These are phyloP conservation scores for Cordyceps militaris DNA, from an alignment of 2,329 filamentous ascomycete genomes.

Conservation along the genomic window DNA sequence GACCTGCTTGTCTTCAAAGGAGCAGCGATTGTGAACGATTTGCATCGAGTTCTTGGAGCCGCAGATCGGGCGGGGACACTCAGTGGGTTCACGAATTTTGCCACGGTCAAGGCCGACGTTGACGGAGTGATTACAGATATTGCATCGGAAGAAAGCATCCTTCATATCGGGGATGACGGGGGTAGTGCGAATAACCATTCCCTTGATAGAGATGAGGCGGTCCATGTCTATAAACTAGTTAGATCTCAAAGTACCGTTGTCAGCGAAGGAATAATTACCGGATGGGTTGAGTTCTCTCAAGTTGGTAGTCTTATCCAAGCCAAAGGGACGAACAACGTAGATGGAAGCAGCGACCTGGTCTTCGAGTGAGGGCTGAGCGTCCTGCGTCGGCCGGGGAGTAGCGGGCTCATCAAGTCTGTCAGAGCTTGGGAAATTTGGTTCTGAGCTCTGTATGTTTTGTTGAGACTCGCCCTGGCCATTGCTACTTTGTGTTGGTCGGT, in stretches of 20 bases:
- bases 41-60: slow-evolving; percentile 92
- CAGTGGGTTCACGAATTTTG: slow-evolving; percentile 89
- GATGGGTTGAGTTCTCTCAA: slow-evolving; percentile 90
- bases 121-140: slow-evolving; percentile 84
- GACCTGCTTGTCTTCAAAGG: slow-evolving; percentile 95
- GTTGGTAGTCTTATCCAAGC: slow-evolving; percentile 79
- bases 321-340: slow-evolving; percentile 85
- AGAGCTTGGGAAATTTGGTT: slow-evolving; percentile 72
- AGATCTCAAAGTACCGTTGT: not conserved
- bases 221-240: slow-evolving; percentile 67
- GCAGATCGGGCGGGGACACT: slow-evolving; percentile 78
- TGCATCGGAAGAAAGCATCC: slow-evolving; percentile 95
- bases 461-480: slow-evolving; percentile 39
- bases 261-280: slow-evolving; percentile 37
- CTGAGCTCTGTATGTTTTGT: slow-evolving; percentile 55
- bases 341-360: slow-evolving; percentile 71
- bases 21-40: slow-evolving; percentile 91
- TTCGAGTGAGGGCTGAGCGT: slow-evolving; percentile 56
- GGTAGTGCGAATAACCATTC: slow-evolving; percentile 89
- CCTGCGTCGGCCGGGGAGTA: slow-evolving; percentile 34
- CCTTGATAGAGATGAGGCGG: slow-evolving; percentile 90
- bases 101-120: slow-evolving; percentile 90
- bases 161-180: slow-evolving; percentile 99
- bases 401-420: slow-evolving; percentile 51
- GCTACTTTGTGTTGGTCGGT: slow-evolving; percentile 55